These are phyloP conservation scores for Wickerhamomyces bisporus DNA, from an alignment of 805 yeast species.

Conservation along the genomic window DNA sequence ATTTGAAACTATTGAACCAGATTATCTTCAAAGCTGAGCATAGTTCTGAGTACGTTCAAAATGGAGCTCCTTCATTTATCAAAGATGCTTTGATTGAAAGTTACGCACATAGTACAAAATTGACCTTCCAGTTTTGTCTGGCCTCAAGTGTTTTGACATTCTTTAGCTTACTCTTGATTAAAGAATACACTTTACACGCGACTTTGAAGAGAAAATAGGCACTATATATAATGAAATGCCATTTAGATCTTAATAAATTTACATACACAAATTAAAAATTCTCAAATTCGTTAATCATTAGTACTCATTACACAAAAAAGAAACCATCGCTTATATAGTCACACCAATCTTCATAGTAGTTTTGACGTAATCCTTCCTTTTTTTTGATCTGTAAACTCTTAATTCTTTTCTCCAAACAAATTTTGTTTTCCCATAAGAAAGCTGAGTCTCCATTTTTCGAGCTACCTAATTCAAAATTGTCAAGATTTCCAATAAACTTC, in stretches of 20 bases:
- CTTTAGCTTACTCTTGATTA: slow-evolving; percentile 40
- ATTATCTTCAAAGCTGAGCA: slow-evolving; percentile 51
- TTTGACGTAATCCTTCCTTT: too few relatives aligned
- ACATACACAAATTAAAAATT: too few relatives aligned
- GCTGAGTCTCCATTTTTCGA: too few relatives aligned
- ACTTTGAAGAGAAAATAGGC: slow-evolving; percentile 37
- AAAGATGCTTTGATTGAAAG: slow-evolving; percentile 41
- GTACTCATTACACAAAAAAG: too few relatives aligned
- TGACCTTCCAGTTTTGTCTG: slow-evolving; percentile 44
- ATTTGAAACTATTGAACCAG: slow-evolving; percentile 31
- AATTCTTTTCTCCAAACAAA: too few relatives aligned
- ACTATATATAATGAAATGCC: neutral
- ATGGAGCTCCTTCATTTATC: slow-evolving; percentile 48
- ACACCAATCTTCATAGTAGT: too few relatives aligned
- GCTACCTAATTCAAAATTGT: neutral
- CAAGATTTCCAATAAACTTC: neutral
- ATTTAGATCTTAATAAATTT: too few relatives aligned
- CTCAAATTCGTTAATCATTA: too few relatives aligned
- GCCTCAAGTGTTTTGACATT: slow-evolving; percentile 35
- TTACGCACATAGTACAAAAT: slow-evolving; percentile 48
- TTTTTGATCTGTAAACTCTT: too few relatives aligned
- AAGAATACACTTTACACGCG: slow-evolving; percentile 53
- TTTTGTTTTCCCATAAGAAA: neutral
- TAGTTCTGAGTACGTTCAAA: slow-evolving; percentile 47
- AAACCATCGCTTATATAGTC: too few relatives aligned